These are phyloP conservation scores for Saccharomycopsis amapae DNA, from an alignment of 805 yeast species.

Conservation along the genomic window DNA sequence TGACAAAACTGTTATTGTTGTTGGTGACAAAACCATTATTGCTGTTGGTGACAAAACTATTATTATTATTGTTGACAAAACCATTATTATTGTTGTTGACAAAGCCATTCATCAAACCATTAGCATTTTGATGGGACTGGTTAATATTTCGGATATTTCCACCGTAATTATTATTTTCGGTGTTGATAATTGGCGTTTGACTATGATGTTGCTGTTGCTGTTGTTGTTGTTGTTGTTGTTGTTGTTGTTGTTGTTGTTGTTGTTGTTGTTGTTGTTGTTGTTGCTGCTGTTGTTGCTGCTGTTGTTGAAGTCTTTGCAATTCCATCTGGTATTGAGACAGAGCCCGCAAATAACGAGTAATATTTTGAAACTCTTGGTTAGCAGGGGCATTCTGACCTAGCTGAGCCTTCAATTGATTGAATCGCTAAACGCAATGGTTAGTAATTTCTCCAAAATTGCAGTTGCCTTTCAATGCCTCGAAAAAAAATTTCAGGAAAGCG, in stretches of 20 bases:
- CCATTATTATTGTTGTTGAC: too few species aligned
- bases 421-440: slow-evolving; percentile 6
- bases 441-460: too few species aligned
- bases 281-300: slow-evolving; percentile 4
- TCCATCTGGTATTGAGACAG: slow-evolving; percentile 14
- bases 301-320: slow-evolving; percentile 2
- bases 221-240: slow-evolving; percentile 1
- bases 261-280: neutral
- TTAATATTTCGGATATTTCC: too few species aligned
- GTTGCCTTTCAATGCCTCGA: too few species aligned
- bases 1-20: neutral
- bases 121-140: too few species aligned
- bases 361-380: slow-evolving; percentile 16
- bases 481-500: neutral
- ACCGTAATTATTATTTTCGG: too few species aligned
- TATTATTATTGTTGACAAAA: neutral
- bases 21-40: slow-evolving; percentile 13
- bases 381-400: slow-evolving; percentile 13
- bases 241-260: neutral
- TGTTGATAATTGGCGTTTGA: too few species aligned
- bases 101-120: too few species aligned
- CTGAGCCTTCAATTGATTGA: slow-evolving; percentile 12
- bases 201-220: neutral
- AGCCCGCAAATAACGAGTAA: slow-evolving; percentile 11
- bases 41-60: slow-evolving; percentile 13